phyloP scores from a whole-genome alignment of 2,329 filamentous ascomycete species.

The Colletotrichum lini region DNA sequence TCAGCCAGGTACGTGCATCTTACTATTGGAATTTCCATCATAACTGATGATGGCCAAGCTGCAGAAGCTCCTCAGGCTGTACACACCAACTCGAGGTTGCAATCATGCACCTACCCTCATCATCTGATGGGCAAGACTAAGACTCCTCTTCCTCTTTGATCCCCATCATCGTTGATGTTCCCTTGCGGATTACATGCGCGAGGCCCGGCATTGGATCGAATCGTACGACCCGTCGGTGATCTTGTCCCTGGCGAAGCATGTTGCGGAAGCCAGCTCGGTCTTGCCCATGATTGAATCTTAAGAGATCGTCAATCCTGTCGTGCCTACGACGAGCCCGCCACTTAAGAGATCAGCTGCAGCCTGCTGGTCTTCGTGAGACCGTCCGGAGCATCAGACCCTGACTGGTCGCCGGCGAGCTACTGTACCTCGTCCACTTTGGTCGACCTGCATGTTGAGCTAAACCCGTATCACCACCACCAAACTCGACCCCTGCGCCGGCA shows the following conservation, averaged over 20 bases:
- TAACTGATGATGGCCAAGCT: constrained; percentile 31
- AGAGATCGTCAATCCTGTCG: constrained; percentile 35
- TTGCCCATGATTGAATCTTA: constrained; percentile 21
- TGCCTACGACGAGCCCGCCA: constrained; percentile 24
- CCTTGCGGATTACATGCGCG: constrained; percentile 19
- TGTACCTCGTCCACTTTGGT: constrained; percentile 37
- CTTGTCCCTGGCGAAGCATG: constrained; percentile 31
- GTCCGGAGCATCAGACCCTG: constrained; percentile 14
- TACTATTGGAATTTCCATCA: constrained; percentile 31
- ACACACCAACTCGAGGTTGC: constrained; percentile 33
- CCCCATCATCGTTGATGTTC: background rate
- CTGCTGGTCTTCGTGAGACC: constrained; percentile 17
- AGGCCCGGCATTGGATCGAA: constrained; percentile 29
- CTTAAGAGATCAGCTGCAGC: constrained; percentile 36
- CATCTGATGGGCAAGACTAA: constrained; percentile 34
- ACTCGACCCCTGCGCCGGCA: constrained; percentile 33
- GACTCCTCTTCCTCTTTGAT: constrained; percentile 3
- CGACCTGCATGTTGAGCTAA: constrained; percentile 39
- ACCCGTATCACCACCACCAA: constrained; percentile 35
- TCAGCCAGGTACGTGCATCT: constrained; percentile 38
- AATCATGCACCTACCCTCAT: constrained; percentile 33
- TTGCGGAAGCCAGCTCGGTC: constrained; percentile 30
- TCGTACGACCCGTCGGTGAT: constrained; percentile 33
- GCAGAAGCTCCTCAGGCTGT: constrained; percentile 27
- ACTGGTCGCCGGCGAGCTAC: constrained; percentile 20